Evolutionary conservation across 768 basidiomycete species (phyloP).

Genomic region (Tephrocybe sp.): DNA sequence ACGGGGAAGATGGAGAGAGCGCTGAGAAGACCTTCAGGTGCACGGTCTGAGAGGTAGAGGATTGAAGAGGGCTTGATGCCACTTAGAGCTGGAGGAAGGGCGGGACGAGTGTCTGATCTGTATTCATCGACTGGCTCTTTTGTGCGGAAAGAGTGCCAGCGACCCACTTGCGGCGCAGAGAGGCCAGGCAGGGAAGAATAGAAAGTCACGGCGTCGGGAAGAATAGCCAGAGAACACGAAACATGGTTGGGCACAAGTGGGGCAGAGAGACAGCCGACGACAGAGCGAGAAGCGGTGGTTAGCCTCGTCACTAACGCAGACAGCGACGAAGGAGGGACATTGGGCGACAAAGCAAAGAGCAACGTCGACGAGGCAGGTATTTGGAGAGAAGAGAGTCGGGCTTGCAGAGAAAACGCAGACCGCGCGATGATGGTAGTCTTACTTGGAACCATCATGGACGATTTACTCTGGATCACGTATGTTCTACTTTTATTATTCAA

Average conservation of each 20-base stretch:
- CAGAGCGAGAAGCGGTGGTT: slow-evolving; percentile 36
- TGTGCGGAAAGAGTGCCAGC: slow-evolving; percentile 70
- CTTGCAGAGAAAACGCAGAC: slow-evolving; percentile 31
- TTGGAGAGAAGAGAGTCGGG: slow-evolving; percentile 30
- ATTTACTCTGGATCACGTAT: slow-evolving; percentile 47
- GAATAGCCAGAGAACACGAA: slow-evolving; percentile 62
- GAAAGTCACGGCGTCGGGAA: slow-evolving; percentile 48
- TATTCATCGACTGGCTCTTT: too few species aligned
- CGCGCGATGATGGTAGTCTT: slow-evolving; percentile 41
- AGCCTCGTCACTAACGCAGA: slow-evolving; percentile 39
- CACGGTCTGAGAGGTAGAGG: slow-evolving; percentile 56
- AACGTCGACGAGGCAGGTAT: too few species aligned
- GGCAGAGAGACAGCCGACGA: slow-evolving; percentile 66
- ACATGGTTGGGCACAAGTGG: slow-evolving; percentile 37
- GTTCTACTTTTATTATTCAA: slow-evolving; percentile 13
- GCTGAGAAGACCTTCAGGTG: slow-evolving; percentile 55
- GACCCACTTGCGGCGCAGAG: slow-evolving; percentile 62
- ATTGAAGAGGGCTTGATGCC: too few species aligned
- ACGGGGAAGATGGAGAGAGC: slow-evolving; percentile 42
- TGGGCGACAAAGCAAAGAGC: slow-evolving; percentile 52
- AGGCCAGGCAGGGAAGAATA: slow-evolving; percentile 64
- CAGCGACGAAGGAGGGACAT: slow-evolving; percentile 36
- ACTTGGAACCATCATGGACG: slow-evolving; percentile 15
- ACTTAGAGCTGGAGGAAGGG: too few species aligned
- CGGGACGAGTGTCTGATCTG: too few species aligned